A percentile compares a stretch with the other conserved stretches of the same genome.
Conservation (phyloP, 169 alveolate species). For the Fabrea salina region DNA sequence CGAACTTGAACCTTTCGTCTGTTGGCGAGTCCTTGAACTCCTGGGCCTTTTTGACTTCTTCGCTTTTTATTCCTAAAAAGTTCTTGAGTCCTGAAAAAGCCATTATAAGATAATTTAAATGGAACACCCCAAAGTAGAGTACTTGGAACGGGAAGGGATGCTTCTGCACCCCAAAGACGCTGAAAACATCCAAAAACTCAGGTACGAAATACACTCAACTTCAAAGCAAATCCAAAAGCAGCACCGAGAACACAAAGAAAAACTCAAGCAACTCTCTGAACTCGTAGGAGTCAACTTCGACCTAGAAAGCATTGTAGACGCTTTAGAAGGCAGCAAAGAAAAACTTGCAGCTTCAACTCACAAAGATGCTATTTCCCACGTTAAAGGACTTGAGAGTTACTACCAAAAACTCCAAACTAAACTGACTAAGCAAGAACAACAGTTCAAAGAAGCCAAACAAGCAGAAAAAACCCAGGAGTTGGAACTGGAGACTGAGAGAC, state of each 20-base stretch:
- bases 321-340: not conserved
- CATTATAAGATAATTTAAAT: no score
- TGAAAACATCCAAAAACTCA: no score
- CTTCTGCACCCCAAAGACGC: no score
- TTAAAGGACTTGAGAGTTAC: not conserved
- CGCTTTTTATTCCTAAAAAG: conserved; percentile 1
- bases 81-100: conserved; percentile 21
- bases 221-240: conserved; percentile 11
- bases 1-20: not conserved
- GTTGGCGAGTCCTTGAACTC: conserved; percentile 14
- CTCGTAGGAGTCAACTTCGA: conserved; percentile 10
- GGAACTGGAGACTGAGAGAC: not conserved
- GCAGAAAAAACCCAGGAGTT: not conserved
- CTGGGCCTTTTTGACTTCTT: not conserved
- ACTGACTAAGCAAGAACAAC: not conserved
- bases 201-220: no score
- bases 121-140: no score
- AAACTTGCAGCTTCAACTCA: not conserved
- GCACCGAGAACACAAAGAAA: not conserved
- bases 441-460: not conserved
- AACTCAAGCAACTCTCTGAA: not conserved
- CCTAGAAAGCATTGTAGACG: not conserved
- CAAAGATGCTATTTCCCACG: not conserved
- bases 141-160: no score
- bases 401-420: not conserved